Percentiles rank a stretch among this genome's conserved stretches.
phyloP scores from a whole-genome alignment of 2,329 filamentous ascomycete genomes.

The Penicillium vulpinum region DNA sequence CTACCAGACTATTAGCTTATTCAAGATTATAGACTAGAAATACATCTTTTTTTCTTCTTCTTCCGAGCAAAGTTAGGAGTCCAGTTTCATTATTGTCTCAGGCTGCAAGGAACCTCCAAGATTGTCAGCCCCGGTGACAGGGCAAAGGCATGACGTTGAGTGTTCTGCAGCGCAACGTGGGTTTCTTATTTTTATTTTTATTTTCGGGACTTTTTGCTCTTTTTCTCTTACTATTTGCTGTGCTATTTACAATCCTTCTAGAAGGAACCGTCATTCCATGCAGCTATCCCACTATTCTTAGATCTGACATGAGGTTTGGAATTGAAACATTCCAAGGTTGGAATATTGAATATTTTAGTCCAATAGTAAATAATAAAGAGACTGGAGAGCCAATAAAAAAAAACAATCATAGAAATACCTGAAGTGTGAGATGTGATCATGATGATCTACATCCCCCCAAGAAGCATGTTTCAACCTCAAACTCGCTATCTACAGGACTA shows the following conservation, averaged over 20 bases:
- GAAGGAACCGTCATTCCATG: background rate
- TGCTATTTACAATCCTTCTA: background rate
- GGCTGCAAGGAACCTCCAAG: background rate
- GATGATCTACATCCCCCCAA: background rate
- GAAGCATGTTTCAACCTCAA: conserved; percentile 18
- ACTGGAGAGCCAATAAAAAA: background rate
- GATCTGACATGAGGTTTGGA: conserved; percentile 9
- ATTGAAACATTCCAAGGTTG: background rate
- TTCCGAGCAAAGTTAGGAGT: background rate
- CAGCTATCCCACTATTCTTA: conserved; percentile 15
- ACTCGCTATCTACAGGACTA: background rate
- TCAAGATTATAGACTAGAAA: background rate
- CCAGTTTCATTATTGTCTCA: background rate
- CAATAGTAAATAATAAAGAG: background rate
- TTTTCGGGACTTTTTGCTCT: background rate
- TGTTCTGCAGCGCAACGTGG: conserved; percentile 18
- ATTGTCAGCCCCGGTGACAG: background rate
- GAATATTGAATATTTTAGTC: background rate
- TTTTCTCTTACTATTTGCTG: background rate
- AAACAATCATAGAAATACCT: background rate
- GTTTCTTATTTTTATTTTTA: conserved; percentile 18
- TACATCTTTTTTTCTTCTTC: too few relatives aligned
- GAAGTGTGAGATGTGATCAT: background rate
- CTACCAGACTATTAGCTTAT: background rate
- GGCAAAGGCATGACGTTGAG: background rate